These are phyloP conservation scores for Thraustochytrium striatum DNA, from an alignment of 352 stramenopile genomes.

Conservation along the genomic window DNA sequence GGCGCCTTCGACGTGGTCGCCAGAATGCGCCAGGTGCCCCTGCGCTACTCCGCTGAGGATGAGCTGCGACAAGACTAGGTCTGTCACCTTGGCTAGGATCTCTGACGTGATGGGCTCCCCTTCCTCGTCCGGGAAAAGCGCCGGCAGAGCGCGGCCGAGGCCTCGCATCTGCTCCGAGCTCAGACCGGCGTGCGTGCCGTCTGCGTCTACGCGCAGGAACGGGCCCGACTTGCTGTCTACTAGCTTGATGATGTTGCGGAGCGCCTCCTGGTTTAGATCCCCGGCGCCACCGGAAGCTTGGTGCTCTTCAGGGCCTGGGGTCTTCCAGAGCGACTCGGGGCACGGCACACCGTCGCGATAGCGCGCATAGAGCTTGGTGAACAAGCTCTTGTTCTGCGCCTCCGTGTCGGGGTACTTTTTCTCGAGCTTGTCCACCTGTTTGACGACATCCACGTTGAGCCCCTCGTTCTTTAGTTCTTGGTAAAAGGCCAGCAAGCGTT, in stretches of 20 bases:
- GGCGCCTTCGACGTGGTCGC: too few species aligned
- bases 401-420: conserved; percentile 25
- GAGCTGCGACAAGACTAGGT: neutral
- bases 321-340: conserved; percentile 5
- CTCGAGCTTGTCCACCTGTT: conserved; percentile 20
- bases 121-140: neutral
- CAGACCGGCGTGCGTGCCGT: too few species aligned
- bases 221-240: too few species aligned
- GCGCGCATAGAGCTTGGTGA: conserved; percentile 20
- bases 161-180: too few species aligned
- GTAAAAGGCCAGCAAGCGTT: neutral
- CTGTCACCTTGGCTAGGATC: neutral
- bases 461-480: neutral
- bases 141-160: too few species aligned
- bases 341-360: neutral
- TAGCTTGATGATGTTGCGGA: too few species aligned
- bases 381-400: conserved; percentile 9
- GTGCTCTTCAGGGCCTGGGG: too few species aligned
- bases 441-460: neutral
- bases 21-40: neutral
- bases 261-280: too few species aligned
- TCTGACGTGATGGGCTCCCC: neutral
- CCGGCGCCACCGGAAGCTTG: too few species aligned
- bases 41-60: neutral
- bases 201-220: too few species aligned